Conservation (phyloP, 345 rosid species). For the Theobroma cacao region DNA sequence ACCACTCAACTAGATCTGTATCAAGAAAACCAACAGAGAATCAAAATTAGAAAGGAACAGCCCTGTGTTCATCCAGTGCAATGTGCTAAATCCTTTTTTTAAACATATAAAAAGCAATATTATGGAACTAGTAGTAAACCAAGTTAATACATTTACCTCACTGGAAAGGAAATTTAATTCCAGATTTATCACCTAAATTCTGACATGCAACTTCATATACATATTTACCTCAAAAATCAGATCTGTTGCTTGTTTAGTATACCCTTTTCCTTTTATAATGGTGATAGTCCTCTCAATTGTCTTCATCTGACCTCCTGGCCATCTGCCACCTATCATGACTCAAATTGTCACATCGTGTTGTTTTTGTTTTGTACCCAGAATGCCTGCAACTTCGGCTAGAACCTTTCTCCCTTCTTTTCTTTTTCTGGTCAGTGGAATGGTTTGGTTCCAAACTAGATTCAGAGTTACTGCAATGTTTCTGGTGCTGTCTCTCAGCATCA, state of each 20-base stretch:
- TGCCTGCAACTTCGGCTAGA: slow-evolving; percentile 21
- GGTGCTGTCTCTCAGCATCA: slow-evolving; percentile 12
- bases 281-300: slow-evolving; percentile 18
- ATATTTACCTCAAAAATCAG: slow-evolving; percentile 38
- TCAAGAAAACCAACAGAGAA: slow-evolving; percentile 36
- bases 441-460: slow-evolving; percentile 25
- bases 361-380: slow-evolving; percentile 16
- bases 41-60: slow-evolving; percentile 23
- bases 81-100: slow-evolving; percentile 9
- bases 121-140: slow-evolving; percentile 11
- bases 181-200: slow-evolving; percentile 20
- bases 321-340: slow-evolving; percentile 43
- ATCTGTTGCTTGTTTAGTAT: slow-evolving; percentile 20
- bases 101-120: not conserved
- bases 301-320: slow-evolving; percentile 27
- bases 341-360: slow-evolving; percentile 8
- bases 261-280: slow-evolving; percentile 23
- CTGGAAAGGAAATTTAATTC: slow-evolving; percentile 18
- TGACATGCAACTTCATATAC: slow-evolving; percentile 29
- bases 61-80: slow-evolving; percentile 7
- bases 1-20: slow-evolving; percentile 37
- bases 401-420: slow-evolving; percentile 19
- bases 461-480: slow-evolving; percentile 23
- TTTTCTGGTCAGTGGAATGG: slow-evolving; percentile 16
- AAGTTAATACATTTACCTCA: slow-evolving; percentile 23